These are phyloP conservation scores for Lathyrus aphaca DNA, from an alignment of 306 rosid genomes.

Conservation along the genomic window DNA sequence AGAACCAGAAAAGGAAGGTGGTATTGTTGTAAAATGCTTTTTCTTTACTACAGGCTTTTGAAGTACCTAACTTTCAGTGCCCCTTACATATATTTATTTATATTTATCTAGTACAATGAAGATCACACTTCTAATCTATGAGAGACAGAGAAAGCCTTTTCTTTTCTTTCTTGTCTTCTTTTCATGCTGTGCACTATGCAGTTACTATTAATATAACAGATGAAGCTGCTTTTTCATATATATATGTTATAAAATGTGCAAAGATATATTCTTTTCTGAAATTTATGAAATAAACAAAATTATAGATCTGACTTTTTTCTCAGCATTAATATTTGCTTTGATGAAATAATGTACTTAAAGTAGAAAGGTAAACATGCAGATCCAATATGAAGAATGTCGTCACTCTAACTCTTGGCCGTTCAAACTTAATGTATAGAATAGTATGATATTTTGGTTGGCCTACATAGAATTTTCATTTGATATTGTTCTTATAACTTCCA, in stretches of 20 bases:
- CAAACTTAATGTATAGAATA: constrained; percentile 34
- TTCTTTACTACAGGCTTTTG: constrained; percentile 38
- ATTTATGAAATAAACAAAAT: constrained; percentile 31
- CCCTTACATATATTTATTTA: constrained; percentile 15
- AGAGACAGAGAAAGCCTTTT: background rate
- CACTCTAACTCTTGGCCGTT: constrained; percentile 23
- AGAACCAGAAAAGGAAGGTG: constrained; percentile 44
- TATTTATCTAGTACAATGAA: constrained; percentile 22
- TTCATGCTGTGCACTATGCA: constrained; percentile 12
- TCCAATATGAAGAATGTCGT: constrained; percentile 28
- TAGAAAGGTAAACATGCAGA: constrained; percentile 10
- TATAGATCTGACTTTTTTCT: constrained; percentile 10
- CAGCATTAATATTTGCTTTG: constrained; percentile 16
- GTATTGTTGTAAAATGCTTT: constrained; percentile 51
- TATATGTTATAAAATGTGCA: background rate
- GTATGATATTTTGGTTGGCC: constrained; percentile 17
- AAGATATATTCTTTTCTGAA: constrained; percentile 35
- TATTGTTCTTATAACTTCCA: constrained; percentile 2
- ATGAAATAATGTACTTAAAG: constrained; percentile 20
- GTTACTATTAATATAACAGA: constrained; percentile 29
- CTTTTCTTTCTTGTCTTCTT: constrained; percentile 31
- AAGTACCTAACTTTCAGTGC: constrained; percentile 45
- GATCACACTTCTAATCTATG: constrained; percentile 45
- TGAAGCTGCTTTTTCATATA: constrained; percentile 34
- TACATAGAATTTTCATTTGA: constrained; percentile 18